A percentile compares a stretch with the other conserved stretches of the same genome.
phyloP scores from a whole-genome alignment of 2,329 filamentous ascomycete genomes.

The Paecilomyces sp. region DNA sequence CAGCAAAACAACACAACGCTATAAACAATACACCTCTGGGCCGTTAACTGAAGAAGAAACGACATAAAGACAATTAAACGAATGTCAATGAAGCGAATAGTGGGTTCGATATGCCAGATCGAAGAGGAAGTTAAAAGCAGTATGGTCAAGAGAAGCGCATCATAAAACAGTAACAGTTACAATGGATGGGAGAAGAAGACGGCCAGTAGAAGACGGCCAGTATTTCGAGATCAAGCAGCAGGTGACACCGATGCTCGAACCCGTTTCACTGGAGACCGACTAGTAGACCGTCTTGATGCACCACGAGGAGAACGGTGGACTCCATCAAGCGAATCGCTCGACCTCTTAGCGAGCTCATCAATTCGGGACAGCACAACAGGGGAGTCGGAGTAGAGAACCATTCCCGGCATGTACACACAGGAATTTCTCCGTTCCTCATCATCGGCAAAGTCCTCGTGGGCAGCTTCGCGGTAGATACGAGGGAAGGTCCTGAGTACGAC shows the following conservation, averaged over 20 bases:
- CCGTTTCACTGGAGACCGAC: neutral
- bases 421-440: conserved; percentile 37
- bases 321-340: conserved; percentile 17
- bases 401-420: conserved; percentile 44
- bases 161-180: neutral
- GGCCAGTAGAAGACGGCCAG: neutral
- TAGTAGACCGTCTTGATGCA: conserved; percentile 14
- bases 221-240: neutral
- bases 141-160: neutral
- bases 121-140: neutral
- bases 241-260: neutral
- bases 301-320: conserved; percentile 32
- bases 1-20: neutral
- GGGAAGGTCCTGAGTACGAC: conserved; percentile 47
- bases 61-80: neutral
- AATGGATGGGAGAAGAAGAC: neutral
- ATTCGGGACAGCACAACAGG: conserved; percentile 32
- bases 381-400: conserved; percentile 45
- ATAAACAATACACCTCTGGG: neutral
- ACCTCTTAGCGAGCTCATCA: conserved; percentile 32
- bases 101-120: neutral
- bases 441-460: conserved; percentile 41
- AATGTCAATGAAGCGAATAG: neutral
- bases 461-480: conserved; percentile 45
- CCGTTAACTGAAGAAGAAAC: neutral